Conservation (phyloP, 2,329 filamentous ascomycete species). For the Arthrobotrys iridis region DNA sequence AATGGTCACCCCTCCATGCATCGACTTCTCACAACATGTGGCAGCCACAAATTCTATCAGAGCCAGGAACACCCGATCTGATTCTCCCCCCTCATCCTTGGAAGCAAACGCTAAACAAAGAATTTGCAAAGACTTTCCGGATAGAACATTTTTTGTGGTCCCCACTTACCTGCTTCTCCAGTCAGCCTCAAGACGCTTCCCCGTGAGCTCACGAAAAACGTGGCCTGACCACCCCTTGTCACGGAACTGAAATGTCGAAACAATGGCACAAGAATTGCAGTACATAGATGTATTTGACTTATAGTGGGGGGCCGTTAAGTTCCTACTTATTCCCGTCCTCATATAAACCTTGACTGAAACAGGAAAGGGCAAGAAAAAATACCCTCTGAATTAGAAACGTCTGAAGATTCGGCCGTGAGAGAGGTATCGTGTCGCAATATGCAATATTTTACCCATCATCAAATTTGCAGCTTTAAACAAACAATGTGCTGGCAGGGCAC, state of each 20-base stretch:
- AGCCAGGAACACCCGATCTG: constrained; percentile 11
- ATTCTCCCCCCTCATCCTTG: no score
- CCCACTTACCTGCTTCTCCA: constrained; percentile 7
- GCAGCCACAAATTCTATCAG: constrained; percentile 27
- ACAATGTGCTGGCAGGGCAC: constrained; percentile 2
- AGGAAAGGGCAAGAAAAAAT: neutral
- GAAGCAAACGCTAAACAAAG: neutral
- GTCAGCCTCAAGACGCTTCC: constrained; percentile 8
- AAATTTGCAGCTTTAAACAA: constrained; percentile 10
- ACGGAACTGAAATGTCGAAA: constrained; percentile 10
- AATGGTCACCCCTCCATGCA: constrained; percentile 26
- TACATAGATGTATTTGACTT: constrained; percentile 13
- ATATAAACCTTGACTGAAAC: constrained; percentile 23
- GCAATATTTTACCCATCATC: neutral
- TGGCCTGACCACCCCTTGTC: constrained; percentile 13
- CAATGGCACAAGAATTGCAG: constrained; percentile 28
- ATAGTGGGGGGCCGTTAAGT: constrained; percentile 26
- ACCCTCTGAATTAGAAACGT: constrained; percentile 32
- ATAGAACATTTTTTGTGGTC: constrained; percentile 15
- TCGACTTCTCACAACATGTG: constrained; percentile 27
- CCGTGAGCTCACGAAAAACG: constrained; percentile 17
- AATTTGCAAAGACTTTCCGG: neutral
- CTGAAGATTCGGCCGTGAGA: constrained; percentile 2
- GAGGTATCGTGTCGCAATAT: neutral
- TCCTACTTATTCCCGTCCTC: neutral